Percentiles rank a stretch among this genome's conserved stretches.
These are phyloP conservation scores for Hypoxylon sp. DNA, from an alignment of 2,329 filamentous ascomycete species.

Conservation along the genomic window DNA sequence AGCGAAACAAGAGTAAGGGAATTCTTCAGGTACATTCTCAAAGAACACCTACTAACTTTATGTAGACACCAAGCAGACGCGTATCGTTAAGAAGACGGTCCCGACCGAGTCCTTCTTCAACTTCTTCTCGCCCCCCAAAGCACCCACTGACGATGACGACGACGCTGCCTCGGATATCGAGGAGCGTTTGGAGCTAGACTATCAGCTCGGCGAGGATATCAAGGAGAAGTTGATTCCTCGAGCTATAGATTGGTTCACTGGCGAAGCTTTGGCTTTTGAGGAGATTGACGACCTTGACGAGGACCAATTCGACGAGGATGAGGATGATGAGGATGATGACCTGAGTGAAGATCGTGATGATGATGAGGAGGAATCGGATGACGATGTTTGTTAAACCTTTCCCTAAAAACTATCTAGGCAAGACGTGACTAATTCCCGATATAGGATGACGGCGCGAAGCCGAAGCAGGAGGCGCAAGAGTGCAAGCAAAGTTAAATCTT, in stretches of 20 bases:
- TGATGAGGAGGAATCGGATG: conserved; percentile 86
- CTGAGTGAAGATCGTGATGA: conserved; percentile 81
- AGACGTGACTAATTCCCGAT: conserved; percentile 48
- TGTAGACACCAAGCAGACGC: conserved; percentile 97
- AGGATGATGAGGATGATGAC: conserved; percentile 90
- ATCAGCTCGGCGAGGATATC: conserved; percentile 98
- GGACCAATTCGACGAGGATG: conserved; percentile 89
- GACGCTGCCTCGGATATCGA: conserved; percentile 92
- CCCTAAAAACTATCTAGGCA: conserved; percentile 19
- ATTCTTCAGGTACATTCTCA: background rate
- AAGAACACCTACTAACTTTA: conserved; percentile 28
- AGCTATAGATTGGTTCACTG: conserved; percentile 99
- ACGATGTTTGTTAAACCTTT: conserved; percentile 72
- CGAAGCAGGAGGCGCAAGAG: conserved; percentile 93
- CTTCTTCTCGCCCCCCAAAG: conserved; percentile 97
- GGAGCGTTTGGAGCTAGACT: conserved; percentile 97
- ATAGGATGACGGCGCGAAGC: conserved; percentile 90
- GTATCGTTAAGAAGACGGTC: conserved; percentile 98
- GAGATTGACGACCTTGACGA: conserved; percentile 88
- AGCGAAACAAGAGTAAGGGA: conserved; percentile 95
- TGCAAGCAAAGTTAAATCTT: conserved; percentile 90
- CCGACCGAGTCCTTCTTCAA: conserved; percentile 99
- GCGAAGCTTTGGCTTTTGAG: conserved; percentile 96
- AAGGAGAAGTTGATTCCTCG: conserved; percentile 99
- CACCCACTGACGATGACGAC: conserved; percentile 78